Evolutionary conservation across 176 grass and related monocot species (phyloP), one percentile per base, ranked within the genome.

Genomic region (Puya raimondii): DNA sequence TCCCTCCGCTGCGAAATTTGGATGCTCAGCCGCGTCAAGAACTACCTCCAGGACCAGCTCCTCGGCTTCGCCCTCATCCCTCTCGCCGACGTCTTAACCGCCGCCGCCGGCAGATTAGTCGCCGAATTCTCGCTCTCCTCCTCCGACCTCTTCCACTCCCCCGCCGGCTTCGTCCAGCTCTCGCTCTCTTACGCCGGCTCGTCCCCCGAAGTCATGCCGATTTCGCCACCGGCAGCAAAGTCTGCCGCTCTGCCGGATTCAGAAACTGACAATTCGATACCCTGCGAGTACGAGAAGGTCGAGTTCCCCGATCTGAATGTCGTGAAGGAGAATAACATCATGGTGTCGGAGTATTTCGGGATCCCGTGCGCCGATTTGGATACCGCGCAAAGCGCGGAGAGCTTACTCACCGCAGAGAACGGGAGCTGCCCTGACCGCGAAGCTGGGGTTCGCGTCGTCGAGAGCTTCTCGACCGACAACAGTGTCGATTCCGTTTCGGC

Each of bases 11-110:
- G 93, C 4, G 93, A 92, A 82, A 74, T 97, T 42, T 97, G 87
- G 89, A 97, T 97, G 94, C 48, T 97, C 13, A 97, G 94, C 48
- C 76, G 89, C 74, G 87, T 90, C 25, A 90, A 82, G 68, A 97
- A 97, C 68, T 97, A 97, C 72, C 72, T 97, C 13, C 82, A 92
- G 61, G 94, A 97, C 63, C 94, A 92, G 69, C 84, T 97, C 51
- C 89, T 97, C 15, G 94, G 94, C 11, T 79, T 97, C 22, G 78
- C 94, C 15, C 61, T 92, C 42, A 69, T 97, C 53, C 89, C 89
- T 66, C 78, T 93, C 47, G 81, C 77, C 17, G 82, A 97, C 50
- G 81, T 92, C 15, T 11, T 77, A 25, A 49, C 85, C 23, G 67
- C 73, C 6, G 20, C 73, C 22, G 64, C 87, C 58, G 83, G 83